Evolutionary conservation across 306 rosid genomes (phyloP).

Genomic region (Malus sieversii): DNA sequence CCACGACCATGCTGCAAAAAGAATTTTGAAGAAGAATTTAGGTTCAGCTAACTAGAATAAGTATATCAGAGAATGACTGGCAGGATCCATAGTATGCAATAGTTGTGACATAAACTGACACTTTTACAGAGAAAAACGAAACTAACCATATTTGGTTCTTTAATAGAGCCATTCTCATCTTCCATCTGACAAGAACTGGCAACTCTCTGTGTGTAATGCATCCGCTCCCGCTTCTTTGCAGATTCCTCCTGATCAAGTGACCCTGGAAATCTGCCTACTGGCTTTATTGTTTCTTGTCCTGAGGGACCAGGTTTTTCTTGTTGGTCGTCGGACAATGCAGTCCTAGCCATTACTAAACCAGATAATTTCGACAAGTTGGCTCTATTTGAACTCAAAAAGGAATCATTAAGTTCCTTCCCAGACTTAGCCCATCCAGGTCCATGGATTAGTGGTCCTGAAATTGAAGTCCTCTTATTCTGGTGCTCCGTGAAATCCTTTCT

Average conservation of each 20-base stretch:
- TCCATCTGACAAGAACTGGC: slow-evolving; percentile 32
- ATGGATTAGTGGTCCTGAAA: slow-evolving; percentile 66
- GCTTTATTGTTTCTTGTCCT: slow-evolving; percentile 16
- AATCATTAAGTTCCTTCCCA: slow-evolving; percentile 40
- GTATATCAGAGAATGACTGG: background rate
- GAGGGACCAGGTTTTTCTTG: slow-evolving; percentile 39
- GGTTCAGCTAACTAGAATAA: background rate
- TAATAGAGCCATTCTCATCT: slow-evolving; percentile 28
- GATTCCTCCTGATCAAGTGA: slow-evolving; percentile 37
- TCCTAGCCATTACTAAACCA: slow-evolving; percentile 55
- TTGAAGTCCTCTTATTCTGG: slow-evolving; percentile 40
- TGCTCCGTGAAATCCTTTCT: slow-evolving; percentile 33
- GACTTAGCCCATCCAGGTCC: slow-evolving; percentile 36
- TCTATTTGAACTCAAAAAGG: slow-evolving; percentile 22
- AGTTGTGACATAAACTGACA: background rate
- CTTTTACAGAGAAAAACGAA: background rate
- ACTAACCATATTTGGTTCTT: slow-evolving; percentile 50
- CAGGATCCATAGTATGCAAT: background rate
- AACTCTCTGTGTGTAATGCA: slow-evolving; percentile 30
- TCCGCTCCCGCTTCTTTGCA: slow-evolving; percentile 37
- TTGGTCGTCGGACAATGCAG: slow-evolving; percentile 27
- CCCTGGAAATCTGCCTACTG: slow-evolving; percentile 30
- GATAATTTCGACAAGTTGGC: slow-evolving; percentile 43
- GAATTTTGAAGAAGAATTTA: background rate
- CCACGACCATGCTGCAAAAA: slow-evolving; percentile 46